Percentiles rank a stretch among this genome's conserved stretches.
Evolutionary conservation across 1,284 basidiomycete genomes (phyloP).

Genomic region (Spongiforma sp.): DNA sequence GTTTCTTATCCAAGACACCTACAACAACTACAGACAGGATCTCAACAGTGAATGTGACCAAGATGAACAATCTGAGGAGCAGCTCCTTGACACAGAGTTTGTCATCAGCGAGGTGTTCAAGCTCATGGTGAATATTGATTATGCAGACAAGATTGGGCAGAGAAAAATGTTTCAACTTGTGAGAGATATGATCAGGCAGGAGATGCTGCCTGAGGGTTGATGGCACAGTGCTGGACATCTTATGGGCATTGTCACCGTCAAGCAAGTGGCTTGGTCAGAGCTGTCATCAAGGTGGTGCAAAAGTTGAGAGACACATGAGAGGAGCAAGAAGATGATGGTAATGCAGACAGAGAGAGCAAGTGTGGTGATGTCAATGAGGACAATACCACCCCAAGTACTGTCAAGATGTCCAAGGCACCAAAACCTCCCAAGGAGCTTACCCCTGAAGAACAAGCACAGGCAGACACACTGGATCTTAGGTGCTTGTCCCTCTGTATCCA

Average conservation of each 20-base stretch:
- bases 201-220: slow-evolving; percentile 80
- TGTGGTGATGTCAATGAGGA: slow-evolving; percentile 25
- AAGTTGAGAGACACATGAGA: slow-evolving; percentile 74
- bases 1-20: slow-evolving; percentile 82
- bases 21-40: slow-evolving; percentile 69
- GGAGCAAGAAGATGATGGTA: slow-evolving; percentile 34
- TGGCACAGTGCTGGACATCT: slow-evolving; percentile 88
- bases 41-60: slow-evolving; percentile 56
- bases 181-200: slow-evolving; percentile 87
- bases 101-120: slow-evolving; percentile 84
- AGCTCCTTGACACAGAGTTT: slow-evolving; percentile 53
- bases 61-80: slow-evolving; percentile 60
- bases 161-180: slow-evolving; percentile 91
- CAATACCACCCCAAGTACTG: slow-evolving; percentile 7
- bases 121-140: slow-evolving; percentile 87
- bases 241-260: slow-evolving; percentile 83
- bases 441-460: slow-evolving; percentile 60
- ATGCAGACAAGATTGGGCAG: slow-evolving; percentile 93
- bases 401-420: slow-evolving; percentile 10
- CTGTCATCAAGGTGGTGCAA: slow-evolving; percentile 94
- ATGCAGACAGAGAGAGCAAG: slow-evolving; percentile 30
- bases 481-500: slow-evolving; percentile 92
- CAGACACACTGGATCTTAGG: slow-evolving; percentile 79
- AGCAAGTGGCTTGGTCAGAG: slow-evolving; percentile 87
- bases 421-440: slow-evolving; percentile 52